Evolutionary conservation across 352 stramenopile genomes (phyloP), one percentile per base, ranked within the genome.

Genomic region (Pythium grandisporangium): DNA sequence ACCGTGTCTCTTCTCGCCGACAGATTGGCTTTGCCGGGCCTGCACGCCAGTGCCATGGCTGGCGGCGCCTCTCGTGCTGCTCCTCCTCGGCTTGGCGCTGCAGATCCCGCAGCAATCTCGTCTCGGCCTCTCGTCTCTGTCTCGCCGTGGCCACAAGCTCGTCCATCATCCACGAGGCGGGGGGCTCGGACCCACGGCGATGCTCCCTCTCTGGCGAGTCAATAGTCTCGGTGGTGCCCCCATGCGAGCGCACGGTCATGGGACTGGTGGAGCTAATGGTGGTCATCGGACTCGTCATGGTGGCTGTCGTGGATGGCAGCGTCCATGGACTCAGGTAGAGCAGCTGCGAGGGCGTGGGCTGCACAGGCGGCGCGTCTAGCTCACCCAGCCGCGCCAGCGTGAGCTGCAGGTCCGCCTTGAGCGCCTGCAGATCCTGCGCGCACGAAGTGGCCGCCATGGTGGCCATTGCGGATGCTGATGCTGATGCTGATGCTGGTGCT

Each of bases 371-470:
- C 4, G n/a, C 25, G 1, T 19, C 21, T 8, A 45, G 53, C n/a
- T 59, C 33, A 16, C 55, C 45, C 14, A 81, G 38, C 7, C 62
- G 58, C 27, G 56, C 55, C 22, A 85, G 45, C 23, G 72, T 66
- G 53, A 46, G 54, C 33, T 75, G 69, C 26, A 85, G 55, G 53
- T 83, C 66, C n/a, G 48, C 23, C 53, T 77, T 81, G 42, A 85
- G 72, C 52, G 58, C 69, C 12, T 70, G 62, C 38, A 85, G 57
- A 53, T 85, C 72, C 22, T 63, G 45, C 42, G 53, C 48, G 43
- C 66, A 76, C 17, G 36, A 20, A 25, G 36, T 26, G 14, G 42
- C 19, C 34, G 25, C 33, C 17, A 23, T n/a, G 19, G 22, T 49
- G 20, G 33, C 23, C 21, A 41, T n/a, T n/a, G n/a, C n/a, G n/a